A percentile compares a stretch with the other conserved stretches of the same genome.
phyloP scores from a whole-genome alignment of 1,284 basidiomycete species.

The Exobasidium cylindrosporum region DNA sequence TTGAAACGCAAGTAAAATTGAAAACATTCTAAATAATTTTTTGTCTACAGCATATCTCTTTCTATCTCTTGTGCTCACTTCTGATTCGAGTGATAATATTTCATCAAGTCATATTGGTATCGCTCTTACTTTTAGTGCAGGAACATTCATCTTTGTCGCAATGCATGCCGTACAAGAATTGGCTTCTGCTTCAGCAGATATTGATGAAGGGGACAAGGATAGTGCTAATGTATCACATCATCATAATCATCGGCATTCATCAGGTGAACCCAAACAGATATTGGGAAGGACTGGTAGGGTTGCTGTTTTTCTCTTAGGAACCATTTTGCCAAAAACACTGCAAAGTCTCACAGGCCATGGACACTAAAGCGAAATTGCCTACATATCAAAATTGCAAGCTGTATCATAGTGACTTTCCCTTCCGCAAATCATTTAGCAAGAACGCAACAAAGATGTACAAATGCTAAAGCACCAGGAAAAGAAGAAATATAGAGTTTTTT shows the following conservation, averaged over 20 bases:
- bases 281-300: constrained; percentile 18
- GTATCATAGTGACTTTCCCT: too few species aligned
- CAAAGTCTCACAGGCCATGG: constrained; percentile 17
- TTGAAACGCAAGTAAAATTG: too few species aligned
- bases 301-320: constrained; percentile 11
- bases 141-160: constrained; percentile 90
- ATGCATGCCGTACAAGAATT: constrained; percentile 60
- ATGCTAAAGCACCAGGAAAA: too few species aligned
- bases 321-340: constrained; percentile 14
- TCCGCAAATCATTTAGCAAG: too few species aligned
- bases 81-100: constrained; percentile 19
- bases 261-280: not conserved
- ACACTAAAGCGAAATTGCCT: constrained; percentile 10
- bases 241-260: not conserved
- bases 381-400: too few species aligned
- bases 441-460: too few species aligned
- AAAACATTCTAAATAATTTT: too few species aligned
- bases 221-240: not conserved
- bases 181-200: constrained; percentile 19
- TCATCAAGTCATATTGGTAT: constrained; percentile 62
- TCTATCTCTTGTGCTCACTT: constrained; percentile 4
- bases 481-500: too few species aligned
- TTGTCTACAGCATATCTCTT: constrained; percentile 10
- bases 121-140: constrained; percentile 78
- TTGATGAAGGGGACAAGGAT: not conserved